Evolutionary conservation across 768 basidiomycete genomes (phyloP), one percentile per base, ranked within the genome.

Genomic region (Coprinellus aureogranulatus): DNA sequence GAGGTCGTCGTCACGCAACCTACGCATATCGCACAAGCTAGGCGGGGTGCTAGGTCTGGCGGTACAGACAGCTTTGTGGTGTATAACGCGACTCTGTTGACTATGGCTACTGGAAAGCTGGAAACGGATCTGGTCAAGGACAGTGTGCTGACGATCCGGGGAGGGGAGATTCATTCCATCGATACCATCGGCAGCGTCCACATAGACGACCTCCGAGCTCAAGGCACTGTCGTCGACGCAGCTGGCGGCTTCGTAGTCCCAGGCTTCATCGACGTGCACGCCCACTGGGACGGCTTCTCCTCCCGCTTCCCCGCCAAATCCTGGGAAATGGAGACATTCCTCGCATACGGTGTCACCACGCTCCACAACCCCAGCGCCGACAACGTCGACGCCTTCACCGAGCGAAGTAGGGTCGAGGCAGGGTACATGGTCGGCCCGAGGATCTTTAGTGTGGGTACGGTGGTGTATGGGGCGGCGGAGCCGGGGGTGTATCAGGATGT

Each of bases 201-300:
- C 23, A 52, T 76, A 46, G 76, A 26, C 8, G 41, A 44, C 20
- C 41, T 44, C 10, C 8, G 77, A 30, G 58, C 62, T 11, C 40
- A 28, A 46, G 54, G 77, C 5, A 74, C 78, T 27, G 70, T 80
- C 6, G 74, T 88, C 49, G 77, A 89, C 68, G 83, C 82, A 14
- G 69, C 81, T 64, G 84, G 86, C 67, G 88, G 88, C 88, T 87
- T 77, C 58, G 75, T 90, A 18, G 69, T 84, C 3, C 88, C 88
- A 16, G 89, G 88, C 2, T 89, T 89, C 66, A 83, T 90, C 50
- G 88, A 90, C 56, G 84, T 86, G 8, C 88, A 90, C 62, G 88
- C 88, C 2, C 89, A 90, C 57, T 90, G 88, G 88, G 64, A 71
- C 18, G 87, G 86, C 0, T 80, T 82, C 57, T 61, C 34, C 0